phyloP scores from a whole-genome alignment of 2,329 filamentous ascomycete species.

The Paecilomyces variotii region DNA sequence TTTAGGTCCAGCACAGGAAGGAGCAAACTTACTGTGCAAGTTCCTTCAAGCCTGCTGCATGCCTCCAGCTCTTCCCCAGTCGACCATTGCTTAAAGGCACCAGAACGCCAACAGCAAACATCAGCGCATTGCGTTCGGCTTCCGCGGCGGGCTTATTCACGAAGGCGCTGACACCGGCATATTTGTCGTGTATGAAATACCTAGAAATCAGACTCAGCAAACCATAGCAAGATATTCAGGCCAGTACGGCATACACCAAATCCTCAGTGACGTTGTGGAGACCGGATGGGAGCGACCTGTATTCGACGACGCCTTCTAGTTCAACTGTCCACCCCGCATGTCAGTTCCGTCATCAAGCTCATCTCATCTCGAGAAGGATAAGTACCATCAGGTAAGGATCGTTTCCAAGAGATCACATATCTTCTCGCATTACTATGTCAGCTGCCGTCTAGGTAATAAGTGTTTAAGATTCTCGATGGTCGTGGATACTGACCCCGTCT shows the following conservation, averaged over 20 bases:
- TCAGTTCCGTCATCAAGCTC: constrained; percentile 10
- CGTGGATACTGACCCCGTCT: constrained; percentile 60
- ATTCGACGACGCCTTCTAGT: constrained; percentile 84
- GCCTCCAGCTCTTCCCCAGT: constrained; percentile 80
- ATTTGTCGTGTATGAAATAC: constrained; percentile 81
- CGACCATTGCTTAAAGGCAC: constrained; percentile 80
- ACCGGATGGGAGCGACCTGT: constrained; percentile 90
- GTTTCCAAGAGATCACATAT: constrained; percentile 83
- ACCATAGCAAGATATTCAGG: background rate
- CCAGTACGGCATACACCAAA: constrained; percentile 47
- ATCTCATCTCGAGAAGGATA: background rate
- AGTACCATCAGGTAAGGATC: constrained; percentile 58
- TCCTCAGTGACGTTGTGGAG: constrained; percentile 83
- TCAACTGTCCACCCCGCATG: constrained; percentile 32
- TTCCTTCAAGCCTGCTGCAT: constrained; percentile 66
- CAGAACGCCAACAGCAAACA: constrained; percentile 84
- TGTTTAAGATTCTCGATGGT: background rate
- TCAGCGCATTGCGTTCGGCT: constrained; percentile 75
- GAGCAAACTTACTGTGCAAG: constrained; percentile 55
- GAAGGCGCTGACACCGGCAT: constrained; percentile 88
- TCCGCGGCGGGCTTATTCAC: constrained; percentile 74
- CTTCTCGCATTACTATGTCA: constrained; percentile 27
- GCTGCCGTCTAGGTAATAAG: background rate
- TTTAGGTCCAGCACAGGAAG: background rate
- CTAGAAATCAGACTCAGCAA: constrained; percentile 37